Base-by-base conservation (phyloP, 495 filamentous ascomycete genomes). In the Xylaria sp. region DNA sequence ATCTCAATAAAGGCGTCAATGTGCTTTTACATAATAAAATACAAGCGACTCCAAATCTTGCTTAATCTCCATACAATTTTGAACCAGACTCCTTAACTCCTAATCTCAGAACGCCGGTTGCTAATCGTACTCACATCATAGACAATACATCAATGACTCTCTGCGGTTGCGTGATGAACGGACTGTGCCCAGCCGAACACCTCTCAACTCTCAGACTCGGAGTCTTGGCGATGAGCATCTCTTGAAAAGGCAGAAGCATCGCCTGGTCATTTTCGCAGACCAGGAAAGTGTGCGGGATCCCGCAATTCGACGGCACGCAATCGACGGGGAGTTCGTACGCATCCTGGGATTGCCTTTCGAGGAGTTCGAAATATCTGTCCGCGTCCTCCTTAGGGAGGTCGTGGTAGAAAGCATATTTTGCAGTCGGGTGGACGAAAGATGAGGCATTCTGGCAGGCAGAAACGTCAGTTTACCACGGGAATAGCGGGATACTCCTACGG, bases 141-240 rank as follows among this genome's bases (percentile, higher is more conserved):
- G 66, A 59, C 29, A 68, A 61, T 33, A 73, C 61, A 35, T 76
- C 68, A 41, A 74, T 65, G 8, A 80, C 70, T 71, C 71, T 72
- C 44, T 78, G 69, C 0, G 79, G 75, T 58, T 78, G 75, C 43
- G 73, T 78, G 26, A 79, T 65, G 55, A 80, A 83, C 1, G 79
- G 75, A 58, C 69, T 74, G 72, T 83, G 81, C 50, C 78, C 72
- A 1, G 79, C 73, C 19, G 74, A 70, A 21, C 75, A 77, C 15
- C 74, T 71, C 62, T 74, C 74, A 29, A 80, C 75, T 52, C 46
- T 74, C 19, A 74, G 44, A 2, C 37, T 48, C 26, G 72, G 64
- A 15, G 21, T 61, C 53, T 43, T 59, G 35, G 55, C 68, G 24
- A 71, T 67, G 71, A 78, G 75, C 33, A 64, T 53, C 55, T 77